Base-by-base conservation (phyloP, 805 yeast genomes). In the Metschnikowia proteae region DNA sequence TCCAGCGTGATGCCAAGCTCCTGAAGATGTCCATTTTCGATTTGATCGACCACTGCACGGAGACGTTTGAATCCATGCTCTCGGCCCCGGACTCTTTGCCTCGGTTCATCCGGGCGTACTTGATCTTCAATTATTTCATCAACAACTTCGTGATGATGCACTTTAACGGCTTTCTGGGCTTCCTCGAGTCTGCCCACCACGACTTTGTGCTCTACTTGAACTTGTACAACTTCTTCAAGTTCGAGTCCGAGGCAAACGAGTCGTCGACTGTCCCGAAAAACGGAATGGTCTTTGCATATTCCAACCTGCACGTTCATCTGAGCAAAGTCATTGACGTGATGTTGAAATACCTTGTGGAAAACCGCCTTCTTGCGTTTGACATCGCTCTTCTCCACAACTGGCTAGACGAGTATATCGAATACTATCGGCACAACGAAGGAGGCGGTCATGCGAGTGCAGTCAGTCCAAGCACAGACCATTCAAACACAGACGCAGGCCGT, bases 121-220 rank as follows among this genome's bases (percentile, higher is more conserved):
- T 73, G 48, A 66, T 73, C 31, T 69, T 72, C 60, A 70, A 68
- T 56, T 73, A 72, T 54, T 72, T 70, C 53, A 68, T 73, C 40
- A 73, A 70, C 52, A 67, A 71, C 49, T 69, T 70, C 50, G 65
- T 73, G 44, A 69, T 73, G 72, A 45, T 70, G 42, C 73, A 72
- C 51, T 73, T 69, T 59, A 61, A 65, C 45, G 78, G 78, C 4
- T 73, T 73, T 49, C 72, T 67, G 51, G 57, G 60, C 38, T 73
- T 73, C 49, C 68, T 73, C 40, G 68, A 65, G 45, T 55, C 62
- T 10, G 63, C 60, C 45, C 71, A 65, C 47, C 62, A 59, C 42
- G 78, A 73, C 54, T 73, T 73, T 53, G 64, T 71, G 48, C 67
- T 73, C 27, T 73, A 73, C 57, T 54, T 73, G 47, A 70, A 73